Conservation (phyloP, 2,329 filamentous ascomycete species). For the Fusarium tanahbumbuense region DNA sequence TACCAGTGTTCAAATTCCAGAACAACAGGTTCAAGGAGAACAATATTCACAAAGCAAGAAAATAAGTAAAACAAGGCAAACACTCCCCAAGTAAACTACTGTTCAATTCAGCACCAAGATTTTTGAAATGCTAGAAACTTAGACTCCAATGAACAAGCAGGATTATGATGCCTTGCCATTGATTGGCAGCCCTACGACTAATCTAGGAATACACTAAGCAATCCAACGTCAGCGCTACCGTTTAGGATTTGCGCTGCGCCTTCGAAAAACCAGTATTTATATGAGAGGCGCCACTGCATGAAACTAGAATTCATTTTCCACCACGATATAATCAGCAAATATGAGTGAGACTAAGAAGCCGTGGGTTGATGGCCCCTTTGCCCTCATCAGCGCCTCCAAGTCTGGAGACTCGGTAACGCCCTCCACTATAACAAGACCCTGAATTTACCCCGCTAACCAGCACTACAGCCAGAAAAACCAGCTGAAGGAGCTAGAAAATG, state of each 20-base stretch:
- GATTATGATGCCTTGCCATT: background rate
- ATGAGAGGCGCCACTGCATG: background rate
- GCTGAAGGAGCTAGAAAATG: slow-evolving; percentile 37
- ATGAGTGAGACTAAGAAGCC: slow-evolving; percentile 35
- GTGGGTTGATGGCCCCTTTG: slow-evolving; percentile 52
- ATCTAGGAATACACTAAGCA: background rate
- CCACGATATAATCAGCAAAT: background rate
- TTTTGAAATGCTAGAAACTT: background rate
- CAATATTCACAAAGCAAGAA: background rate
- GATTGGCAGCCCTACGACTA: slow-evolving; percentile 6
- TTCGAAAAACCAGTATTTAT: background rate
- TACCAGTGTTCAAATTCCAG: background rate
- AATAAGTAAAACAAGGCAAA: background rate
- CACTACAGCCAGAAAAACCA: slow-evolving; percentile 29
- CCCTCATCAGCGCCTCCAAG: slow-evolving; percentile 45
- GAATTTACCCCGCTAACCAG: background rate
- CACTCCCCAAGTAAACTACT: background rate
- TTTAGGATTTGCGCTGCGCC: background rate
- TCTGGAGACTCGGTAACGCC: slow-evolving; percentile 41
- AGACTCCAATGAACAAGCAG: background rate
- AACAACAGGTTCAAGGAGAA: background rate
- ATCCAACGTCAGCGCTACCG: slow-evolving; percentile 24
- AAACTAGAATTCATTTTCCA: background rate
- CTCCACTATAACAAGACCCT: accelerated
- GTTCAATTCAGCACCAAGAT: accelerated